Percentiles rank a stretch among this genome's conserved stretches.
Evolutionary conservation across 2,329 filamentous ascomycete genomes (phyloP).

Genomic region (Chalaropsis thielavioides): DNA sequence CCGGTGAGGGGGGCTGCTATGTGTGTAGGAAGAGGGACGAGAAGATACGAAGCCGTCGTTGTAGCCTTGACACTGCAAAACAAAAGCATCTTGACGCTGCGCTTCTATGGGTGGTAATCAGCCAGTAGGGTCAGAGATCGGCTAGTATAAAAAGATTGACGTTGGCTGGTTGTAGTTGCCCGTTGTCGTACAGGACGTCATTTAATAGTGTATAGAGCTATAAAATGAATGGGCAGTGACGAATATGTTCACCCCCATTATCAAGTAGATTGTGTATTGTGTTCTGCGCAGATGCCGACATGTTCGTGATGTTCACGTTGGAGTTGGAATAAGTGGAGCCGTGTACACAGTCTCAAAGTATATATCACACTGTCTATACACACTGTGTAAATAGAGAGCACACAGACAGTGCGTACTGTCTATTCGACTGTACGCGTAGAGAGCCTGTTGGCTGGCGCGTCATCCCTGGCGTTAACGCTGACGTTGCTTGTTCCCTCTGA

Average conservation of each 20-base stretch:
- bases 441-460: background rate
- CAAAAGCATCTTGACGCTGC: background rate
- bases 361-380: background rate
- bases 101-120: no score
- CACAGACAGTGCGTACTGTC: background rate
- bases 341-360: background rate
- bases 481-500: background rate
- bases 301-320: background rate
- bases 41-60: no score
- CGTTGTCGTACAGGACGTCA: no score
- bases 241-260: no score
- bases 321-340: background rate
- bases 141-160: no score
- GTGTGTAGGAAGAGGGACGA: background rate
- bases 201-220: no score
- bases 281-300: no score
- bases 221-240: background rate
- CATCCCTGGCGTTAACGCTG: background rate
- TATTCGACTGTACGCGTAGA: slow-evolving; percentile 3
- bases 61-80: background rate
- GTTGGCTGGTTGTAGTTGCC: no score
- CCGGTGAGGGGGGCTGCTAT: background rate
- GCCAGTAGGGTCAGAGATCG: no score
- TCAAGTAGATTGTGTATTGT: no score
- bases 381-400: background rate